These are phyloP conservation scores for Raffaelea albimanens DNA, from an alignment of 2,329 filamentous ascomycete genomes.

Conservation along the genomic window DNA sequence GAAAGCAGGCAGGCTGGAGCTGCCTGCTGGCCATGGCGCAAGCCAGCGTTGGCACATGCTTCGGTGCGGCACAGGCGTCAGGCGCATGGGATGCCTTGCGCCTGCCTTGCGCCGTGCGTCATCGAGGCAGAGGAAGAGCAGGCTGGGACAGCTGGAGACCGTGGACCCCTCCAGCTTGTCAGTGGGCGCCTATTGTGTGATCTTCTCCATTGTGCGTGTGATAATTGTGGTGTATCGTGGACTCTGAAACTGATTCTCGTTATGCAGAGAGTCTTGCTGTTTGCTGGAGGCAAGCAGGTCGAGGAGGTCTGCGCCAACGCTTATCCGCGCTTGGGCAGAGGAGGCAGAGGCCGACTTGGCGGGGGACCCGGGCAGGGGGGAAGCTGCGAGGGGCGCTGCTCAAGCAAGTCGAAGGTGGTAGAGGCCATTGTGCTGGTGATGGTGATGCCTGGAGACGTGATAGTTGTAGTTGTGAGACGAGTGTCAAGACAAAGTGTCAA, in stretches of 20 bases:
- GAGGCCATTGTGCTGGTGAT: conserved; percentile 10
- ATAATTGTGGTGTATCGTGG: background rate
- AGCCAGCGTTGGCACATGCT: too few relatives aligned
- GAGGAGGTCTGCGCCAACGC: conserved; percentile 2
- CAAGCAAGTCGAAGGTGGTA: conserved; percentile 37
- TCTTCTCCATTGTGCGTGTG: too few relatives aligned
- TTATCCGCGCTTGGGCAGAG: conserved; percentile 53
- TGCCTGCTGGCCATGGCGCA: too few relatives aligned
- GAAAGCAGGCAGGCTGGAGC: background rate
- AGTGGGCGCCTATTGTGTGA: too few relatives aligned
- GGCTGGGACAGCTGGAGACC: too few relatives aligned
- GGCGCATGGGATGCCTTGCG: too few relatives aligned
- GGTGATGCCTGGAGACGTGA: conserved; percentile 5
- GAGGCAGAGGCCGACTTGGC: conserved; percentile 54
- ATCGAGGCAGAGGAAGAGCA: too few relatives aligned
- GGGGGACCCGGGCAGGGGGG: conserved; percentile 59
- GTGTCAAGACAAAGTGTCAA: background rate
- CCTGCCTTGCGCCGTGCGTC: too few relatives aligned
- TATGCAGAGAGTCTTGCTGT: background rate
- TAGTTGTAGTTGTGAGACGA: conserved; percentile 3
- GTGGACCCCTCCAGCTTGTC: too few relatives aligned
- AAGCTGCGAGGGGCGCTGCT: conserved; percentile 55
- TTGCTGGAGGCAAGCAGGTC: background rate
- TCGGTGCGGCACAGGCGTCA: too few relatives aligned
- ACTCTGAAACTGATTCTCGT: background rate